A percentile compares a stretch with the other conserved stretches of the same genome.
Evolutionary conservation across 805 yeast genomes (phyloP).

Genomic region (Ogataea degrootiae): DNA sequence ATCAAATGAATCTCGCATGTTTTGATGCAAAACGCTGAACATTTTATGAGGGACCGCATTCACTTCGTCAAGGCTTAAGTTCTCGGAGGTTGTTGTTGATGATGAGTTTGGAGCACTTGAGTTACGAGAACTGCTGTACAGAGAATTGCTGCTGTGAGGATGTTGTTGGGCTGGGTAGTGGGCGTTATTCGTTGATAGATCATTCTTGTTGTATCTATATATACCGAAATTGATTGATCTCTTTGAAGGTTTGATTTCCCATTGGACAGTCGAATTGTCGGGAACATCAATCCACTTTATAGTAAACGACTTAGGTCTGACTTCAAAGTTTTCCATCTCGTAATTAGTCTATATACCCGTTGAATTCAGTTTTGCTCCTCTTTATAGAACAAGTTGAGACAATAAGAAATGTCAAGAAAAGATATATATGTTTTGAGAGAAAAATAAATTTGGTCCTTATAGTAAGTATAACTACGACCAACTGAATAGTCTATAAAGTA

Average conservation of each 20-base stretch:
- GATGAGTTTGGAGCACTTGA: slow-evolving; percentile 11
- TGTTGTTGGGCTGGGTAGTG: too few relatives aligned
- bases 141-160: background rate
- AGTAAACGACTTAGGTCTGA: slow-evolving; percentile 83
- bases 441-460: too few relatives aligned
- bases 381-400: too few relatives aligned
- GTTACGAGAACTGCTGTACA: slow-evolving; percentile 2
- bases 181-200: background rate
- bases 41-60: slow-evolving; percentile 28
- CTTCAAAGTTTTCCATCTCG: slow-evolving; percentile 82
- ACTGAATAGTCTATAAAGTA: too few relatives aligned
- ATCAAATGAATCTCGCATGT: slow-evolving; percentile 17
- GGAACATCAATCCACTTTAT: slow-evolving; percentile 88
- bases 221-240: slow-evolving; percentile 44
- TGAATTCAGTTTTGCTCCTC: background rate
- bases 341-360: background rate
- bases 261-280: slow-evolving; percentile 58
- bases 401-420: too few relatives aligned
- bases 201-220: slow-evolving; percentile 25
- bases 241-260: slow-evolving; percentile 79
- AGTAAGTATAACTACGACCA: too few relatives aligned
- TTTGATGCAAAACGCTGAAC: slow-evolving; percentile 17
- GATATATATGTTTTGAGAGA: too few relatives aligned
- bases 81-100: slow-evolving; percentile 15
- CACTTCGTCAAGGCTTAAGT: slow-evolving; percentile 25